phyloP scores from a whole-genome alignment of 345 rosid species.

The Arabis alpina region DNA sequence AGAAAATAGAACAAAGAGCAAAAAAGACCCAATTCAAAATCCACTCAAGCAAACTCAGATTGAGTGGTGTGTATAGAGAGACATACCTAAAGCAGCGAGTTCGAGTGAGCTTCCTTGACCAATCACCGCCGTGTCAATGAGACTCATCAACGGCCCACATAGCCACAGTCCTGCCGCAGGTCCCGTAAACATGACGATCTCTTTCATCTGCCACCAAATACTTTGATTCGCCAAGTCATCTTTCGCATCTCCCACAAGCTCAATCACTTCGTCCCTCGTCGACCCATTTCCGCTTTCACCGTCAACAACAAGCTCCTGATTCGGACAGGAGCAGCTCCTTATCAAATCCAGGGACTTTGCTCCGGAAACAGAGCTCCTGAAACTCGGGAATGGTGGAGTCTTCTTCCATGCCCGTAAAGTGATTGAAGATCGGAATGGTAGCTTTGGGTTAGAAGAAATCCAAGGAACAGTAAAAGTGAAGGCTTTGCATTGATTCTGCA shows the following conservation, averaged over 20 bases:
- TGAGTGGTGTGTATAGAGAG: not conserved
- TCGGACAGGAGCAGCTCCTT: conserved; percentile 42
- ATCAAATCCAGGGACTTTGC: not conserved
- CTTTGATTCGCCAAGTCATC: conserved; percentile 64
- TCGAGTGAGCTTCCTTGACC: conserved; percentile 91
- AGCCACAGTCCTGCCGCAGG: conserved; percentile 93
- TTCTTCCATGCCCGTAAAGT: conserved; percentile 35
- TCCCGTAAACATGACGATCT: conserved; percentile 82
- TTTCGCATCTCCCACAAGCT: conserved; percentile 27
- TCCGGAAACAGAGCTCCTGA: conserved; percentile 33
- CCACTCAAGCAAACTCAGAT: conserved; percentile 1
- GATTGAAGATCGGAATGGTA: conserved; percentile 34
- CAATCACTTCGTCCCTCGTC: conserved; percentile 23
- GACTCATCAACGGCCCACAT: conserved; percentile 96
- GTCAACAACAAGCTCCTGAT: conserved; percentile 43
- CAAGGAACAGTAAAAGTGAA: conserved; percentile 40
- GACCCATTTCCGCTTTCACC: conserved; percentile 30
- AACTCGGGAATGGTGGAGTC: conserved; percentile 16
- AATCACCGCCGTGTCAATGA: conserved; percentile 84
- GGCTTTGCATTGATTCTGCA: conserved; percentile 54
- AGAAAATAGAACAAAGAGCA: not conserved
- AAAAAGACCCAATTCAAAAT: not conserved
- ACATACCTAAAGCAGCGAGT: conserved; percentile 89
- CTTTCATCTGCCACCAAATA: conserved; percentile 79
- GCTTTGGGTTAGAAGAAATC: conserved; percentile 37